Percentiles rank a stretch among this genome's conserved stretches.
Conservation (phyloP, 495 filamentous ascomycete species). For the Pyrenopolyporus hunteri region DNA sequence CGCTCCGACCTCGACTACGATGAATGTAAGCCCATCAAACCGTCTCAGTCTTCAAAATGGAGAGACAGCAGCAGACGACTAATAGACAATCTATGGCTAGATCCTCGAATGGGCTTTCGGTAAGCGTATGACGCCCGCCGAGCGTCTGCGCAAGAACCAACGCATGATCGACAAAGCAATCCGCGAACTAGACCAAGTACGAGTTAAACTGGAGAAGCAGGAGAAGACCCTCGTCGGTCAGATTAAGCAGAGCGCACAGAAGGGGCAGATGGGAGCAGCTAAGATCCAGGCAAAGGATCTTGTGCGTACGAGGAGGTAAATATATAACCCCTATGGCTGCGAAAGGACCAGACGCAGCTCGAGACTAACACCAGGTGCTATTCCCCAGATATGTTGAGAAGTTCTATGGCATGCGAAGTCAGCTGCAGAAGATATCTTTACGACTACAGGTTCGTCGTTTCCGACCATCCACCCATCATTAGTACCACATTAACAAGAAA, state of each 20-base stretch:
- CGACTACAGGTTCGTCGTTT: constrained; percentile 77
- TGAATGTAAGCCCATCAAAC: constrained; percentile 47
- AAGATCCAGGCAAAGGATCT: constrained; percentile 98
- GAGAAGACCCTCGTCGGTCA: constrained; percentile 95
- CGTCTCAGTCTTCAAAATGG: background rate
- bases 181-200: constrained; percentile 90
- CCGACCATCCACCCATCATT: background rate
- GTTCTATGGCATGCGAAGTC: constrained; percentile 96
- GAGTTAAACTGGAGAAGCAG: constrained; percentile 93
- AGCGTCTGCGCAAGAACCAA: constrained; percentile 96
- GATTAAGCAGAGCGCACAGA: constrained; percentile 97
- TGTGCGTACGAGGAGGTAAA: constrained; percentile 84
- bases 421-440: constrained; percentile 92
- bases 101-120: constrained; percentile 98
- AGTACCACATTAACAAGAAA: constrained; percentile 7
- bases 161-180: constrained; percentile 96
- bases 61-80: constrained; percentile 11
- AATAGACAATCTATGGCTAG: constrained; percentile 51
- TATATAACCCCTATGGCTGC: background rate
- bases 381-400: constrained; percentile 85
- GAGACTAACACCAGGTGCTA: constrained; percentile 3
- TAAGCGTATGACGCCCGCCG: constrained; percentile 95
- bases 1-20: constrained; percentile 7
- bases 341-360: background rate
- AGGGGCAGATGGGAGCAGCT: constrained; percentile 93